Evolutionary conservation across 352 stramenopile genomes (phyloP).

Genomic region (Pythium dissotocum): DNA sequence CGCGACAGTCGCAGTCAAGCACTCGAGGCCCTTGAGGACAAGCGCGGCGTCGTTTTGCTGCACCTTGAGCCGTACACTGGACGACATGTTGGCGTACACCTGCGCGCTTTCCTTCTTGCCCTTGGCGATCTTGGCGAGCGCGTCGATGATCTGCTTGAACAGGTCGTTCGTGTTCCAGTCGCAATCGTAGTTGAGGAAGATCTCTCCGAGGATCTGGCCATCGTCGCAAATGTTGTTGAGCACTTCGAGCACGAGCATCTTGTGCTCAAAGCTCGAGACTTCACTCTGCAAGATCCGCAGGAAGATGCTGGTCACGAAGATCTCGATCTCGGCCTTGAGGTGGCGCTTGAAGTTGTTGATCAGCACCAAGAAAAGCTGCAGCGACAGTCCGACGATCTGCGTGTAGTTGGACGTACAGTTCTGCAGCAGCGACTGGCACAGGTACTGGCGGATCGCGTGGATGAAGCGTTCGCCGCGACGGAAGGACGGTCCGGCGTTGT

Average conservation of each 20-base stretch:
- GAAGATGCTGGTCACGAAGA: constrained; percentile 99
- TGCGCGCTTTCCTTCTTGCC: constrained; percentile 67
- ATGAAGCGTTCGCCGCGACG: constrained; percentile 95
- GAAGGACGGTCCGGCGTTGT: constrained; percentile 95
- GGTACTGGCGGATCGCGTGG: constrained; percentile 95
- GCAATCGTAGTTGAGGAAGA: constrained; percentile 99
- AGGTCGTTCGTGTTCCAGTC: constrained; percentile 97
- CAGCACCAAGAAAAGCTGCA: constrained; percentile 98
- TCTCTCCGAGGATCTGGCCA: constrained; percentile 93
- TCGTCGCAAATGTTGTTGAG: constrained; percentile 96
- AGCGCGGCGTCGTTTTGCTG: constrained; percentile 75
- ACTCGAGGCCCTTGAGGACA: constrained; percentile 89
- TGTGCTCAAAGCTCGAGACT: constrained; percentile 98
- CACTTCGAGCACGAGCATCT: constrained; percentile 97
- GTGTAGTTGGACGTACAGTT: constrained; percentile 98
- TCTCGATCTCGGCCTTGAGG: constrained; percentile 97
- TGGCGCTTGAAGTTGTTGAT: constrained; percentile 93
- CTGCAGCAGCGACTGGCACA: constrained; percentile 97
- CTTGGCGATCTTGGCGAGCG: constrained; percentile 95
- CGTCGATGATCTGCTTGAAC: constrained; percentile 98
- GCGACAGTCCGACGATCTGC: constrained; percentile 94
- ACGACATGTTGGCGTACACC: constrained; percentile 66
- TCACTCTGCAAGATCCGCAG: constrained; percentile 96
- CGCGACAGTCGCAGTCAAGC: constrained; percentile 91
- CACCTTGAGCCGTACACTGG: constrained; percentile 56